Evolutionary conservation across 2,329 filamentous ascomycete species (phyloP), one percentile per base, ranked within the genome.

Genomic region (Cladosporium colombiae): DNA sequence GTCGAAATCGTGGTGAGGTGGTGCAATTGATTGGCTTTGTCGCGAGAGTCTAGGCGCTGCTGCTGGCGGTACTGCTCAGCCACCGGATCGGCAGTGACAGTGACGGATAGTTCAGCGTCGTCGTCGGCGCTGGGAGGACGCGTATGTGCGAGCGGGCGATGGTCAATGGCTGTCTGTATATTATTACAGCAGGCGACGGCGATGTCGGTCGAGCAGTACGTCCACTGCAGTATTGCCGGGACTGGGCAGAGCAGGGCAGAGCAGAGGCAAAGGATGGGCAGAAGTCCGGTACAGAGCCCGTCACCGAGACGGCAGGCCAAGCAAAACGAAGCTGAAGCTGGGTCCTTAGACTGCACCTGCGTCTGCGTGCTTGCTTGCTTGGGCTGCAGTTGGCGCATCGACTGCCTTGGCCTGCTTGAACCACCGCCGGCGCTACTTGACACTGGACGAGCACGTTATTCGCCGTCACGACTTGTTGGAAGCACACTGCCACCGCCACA

Each of bases 61-160:
- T 40, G 55, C 13, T 23, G 31, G 55, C 31, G 29, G 55, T 16
- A 18, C 13, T 23, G 31, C 31, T 57, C 55, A 57, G 55, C 55
- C 55, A 57, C 55, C 23, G 31, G 55, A 57, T 40, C 55, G 55
- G 31, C 55, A 57, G 27, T n/a, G 55, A 33, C 23, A 57, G 27
- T n/a, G 55, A 33, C 23, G 5, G 55, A 57, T 57, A 23, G n/a
- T 46, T 8, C 55, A 37, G 23, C 55, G 55, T 57, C 33, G 33
- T 33, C 11, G 53, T 44, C 37, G 37, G 18, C 37, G 29, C 21
- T 5, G 33, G n/a, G 29, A 14, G 18, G n/a, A 37, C 16, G 31
- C 31, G 53, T 13, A n/a, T 21, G 5, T 57, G 53, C n/a, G 53
- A 25, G 18, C n/a, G 8, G n/a, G 18, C 13, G 18, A 18, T 37